These are phyloP conservation scores for Pythium dissotocum DNA, from an alignment of 352 stramenopile genomes.

Conservation along the genomic window DNA sequence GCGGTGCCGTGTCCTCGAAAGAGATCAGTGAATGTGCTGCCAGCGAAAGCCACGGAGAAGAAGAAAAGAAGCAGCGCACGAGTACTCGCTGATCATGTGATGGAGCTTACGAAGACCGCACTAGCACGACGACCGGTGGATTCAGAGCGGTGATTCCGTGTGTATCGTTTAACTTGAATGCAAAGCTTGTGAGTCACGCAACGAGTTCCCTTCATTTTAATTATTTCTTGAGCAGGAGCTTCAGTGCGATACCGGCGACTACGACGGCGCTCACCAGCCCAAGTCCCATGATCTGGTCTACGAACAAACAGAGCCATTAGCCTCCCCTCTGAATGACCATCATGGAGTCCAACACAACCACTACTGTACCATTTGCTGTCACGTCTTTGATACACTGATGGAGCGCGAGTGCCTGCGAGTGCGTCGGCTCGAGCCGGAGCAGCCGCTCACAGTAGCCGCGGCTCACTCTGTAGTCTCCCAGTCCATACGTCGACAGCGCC, in stretches of 20 bases:
- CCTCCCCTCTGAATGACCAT: neutral
- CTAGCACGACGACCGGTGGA: no score
- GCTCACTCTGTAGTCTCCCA: slow-evolving; percentile 73
- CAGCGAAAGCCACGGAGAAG: neutral
- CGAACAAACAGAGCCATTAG: neutral
- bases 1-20: neutral
- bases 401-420: slow-evolving; percentile 71
- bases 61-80: neutral
- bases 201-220: neutral
- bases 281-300: slow-evolving; percentile 68
- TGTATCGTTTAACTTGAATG: neutral
- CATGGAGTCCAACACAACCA: neutral
- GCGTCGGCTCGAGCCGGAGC: slow-evolving; percentile 70
- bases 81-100: neutral
- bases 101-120: no score
- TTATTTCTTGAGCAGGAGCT: slow-evolving; percentile 76
- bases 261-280: slow-evolving; percentile 72
- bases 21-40: neutral
- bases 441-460: slow-evolving; percentile 71
- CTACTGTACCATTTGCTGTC: slow-evolving; percentile 36
- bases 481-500: slow-evolving; percentile 59
- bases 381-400: slow-evolving; percentile 80
- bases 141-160: no score
- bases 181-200: neutral
- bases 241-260: slow-evolving; percentile 68